A percentile compares a stretch with the other conserved stretches of the same genome.
Evolutionary conservation across 2,329 filamentous ascomycete genomes (phyloP).

Genomic region (Pseudopyricularia javanii): DNA sequence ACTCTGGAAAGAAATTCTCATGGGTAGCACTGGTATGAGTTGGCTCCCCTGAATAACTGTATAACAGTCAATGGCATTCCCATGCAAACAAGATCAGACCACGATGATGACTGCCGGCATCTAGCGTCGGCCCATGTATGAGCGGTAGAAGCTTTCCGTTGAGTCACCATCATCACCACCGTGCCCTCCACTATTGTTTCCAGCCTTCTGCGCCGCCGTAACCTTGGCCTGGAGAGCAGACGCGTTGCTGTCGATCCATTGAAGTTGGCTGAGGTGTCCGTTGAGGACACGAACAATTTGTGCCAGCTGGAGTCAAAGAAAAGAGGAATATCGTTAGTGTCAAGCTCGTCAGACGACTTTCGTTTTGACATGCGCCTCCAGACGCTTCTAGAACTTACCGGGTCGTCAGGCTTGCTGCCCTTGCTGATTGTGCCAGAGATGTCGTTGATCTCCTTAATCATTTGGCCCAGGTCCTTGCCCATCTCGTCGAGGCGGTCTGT

Average conservation of each 20-base stretch:
- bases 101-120: background rate
- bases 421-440: conserved; percentile 84
- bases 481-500: conserved; percentile 86
- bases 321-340: background rate
- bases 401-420: conserved; percentile 77
- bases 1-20: background rate
- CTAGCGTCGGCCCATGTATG: conserved; percentile 65
- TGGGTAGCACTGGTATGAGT: too few species aligned
- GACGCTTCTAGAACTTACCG: conserved; percentile 42
- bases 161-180: conserved; percentile 55
- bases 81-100: background rate
- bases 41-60: too few species aligned
- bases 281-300: conserved; percentile 95
- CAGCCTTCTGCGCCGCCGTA: conserved; percentile 66
- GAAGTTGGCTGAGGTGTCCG: conserved; percentile 78
- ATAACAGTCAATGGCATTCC: too few species aligned
- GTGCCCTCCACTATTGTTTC: conserved; percentile 45
- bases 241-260: conserved; percentile 84
- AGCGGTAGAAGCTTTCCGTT: conserved; percentile 82
- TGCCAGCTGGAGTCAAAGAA: conserved; percentile 53
- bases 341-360: too few species aligned
- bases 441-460: conserved; percentile 97
- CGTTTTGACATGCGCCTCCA: background rate
- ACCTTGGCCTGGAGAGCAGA: conserved; percentile 75
- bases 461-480: conserved; percentile 81